These are phyloP conservation scores for Xylaria grammica DNA, from an alignment of 495 filamentous ascomycete species.

Conservation along the genomic window DNA sequence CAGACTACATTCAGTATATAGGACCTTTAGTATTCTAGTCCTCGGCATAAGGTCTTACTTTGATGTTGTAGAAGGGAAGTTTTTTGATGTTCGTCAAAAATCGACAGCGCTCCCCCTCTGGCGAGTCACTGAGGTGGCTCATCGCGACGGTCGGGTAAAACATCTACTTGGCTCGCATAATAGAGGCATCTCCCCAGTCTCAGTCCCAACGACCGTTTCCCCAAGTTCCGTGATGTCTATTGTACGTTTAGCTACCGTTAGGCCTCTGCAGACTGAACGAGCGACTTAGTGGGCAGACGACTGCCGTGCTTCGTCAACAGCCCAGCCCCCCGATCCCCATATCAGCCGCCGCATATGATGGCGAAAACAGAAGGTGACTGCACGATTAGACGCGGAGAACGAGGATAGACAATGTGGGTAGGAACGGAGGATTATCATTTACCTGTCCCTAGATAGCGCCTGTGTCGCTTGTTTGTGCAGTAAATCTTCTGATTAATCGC, in stretches of 20 bases:
- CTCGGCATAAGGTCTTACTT: slow-evolving; percentile 4
- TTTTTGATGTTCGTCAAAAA: slow-evolving; percentile 22
- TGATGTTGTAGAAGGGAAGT: slow-evolving; percentile 35
- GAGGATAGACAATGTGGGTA: slow-evolving; percentile 24
- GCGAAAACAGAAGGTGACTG: slow-evolving; percentile 36
- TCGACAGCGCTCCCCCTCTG: slow-evolving; percentile 26
- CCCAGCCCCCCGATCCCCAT: slow-evolving; percentile 40
- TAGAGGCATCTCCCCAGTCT: slow-evolving; percentile 16
- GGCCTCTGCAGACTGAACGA: background rate
- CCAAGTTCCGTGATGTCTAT: slow-evolving; percentile 26
- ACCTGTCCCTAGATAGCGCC: slow-evolving; percentile 18
- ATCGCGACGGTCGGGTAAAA: slow-evolving; percentile 26
- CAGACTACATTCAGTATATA: slow-evolving; percentile 7
- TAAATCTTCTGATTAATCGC: background rate
- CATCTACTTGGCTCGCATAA: slow-evolving; percentile 21
- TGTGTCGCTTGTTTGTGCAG: slow-evolving; percentile 16
- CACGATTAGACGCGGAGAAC: slow-evolving; percentile 33
- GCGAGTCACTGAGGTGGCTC: slow-evolving; percentile 14
- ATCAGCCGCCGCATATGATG: slow-evolving; percentile 37
- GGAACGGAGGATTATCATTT: slow-evolving; percentile 12
- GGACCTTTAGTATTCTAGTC: background rate
- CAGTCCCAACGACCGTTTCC: slow-evolving; percentile 29
- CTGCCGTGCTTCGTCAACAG: slow-evolving; percentile 32
- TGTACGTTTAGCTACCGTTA: slow-evolving; percentile 39
- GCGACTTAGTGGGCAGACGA: slow-evolving; percentile 19